Conservation (phyloP, 805 yeast species). For the Candida corydali region DNA sequence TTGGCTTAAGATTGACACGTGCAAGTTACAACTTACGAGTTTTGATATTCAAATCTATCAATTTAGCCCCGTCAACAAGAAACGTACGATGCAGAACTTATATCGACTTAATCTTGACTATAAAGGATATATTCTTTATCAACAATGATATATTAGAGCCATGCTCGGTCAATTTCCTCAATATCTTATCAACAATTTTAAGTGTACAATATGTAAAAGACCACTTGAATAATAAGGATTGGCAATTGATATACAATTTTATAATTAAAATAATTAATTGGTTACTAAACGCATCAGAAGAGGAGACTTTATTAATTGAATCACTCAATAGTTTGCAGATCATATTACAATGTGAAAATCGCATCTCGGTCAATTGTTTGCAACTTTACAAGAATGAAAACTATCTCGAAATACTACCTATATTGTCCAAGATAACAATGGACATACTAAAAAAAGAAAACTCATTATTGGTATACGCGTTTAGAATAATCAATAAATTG, state of each 20-base stretch:
- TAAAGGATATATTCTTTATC: conserved; percentile 17
- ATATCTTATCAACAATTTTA: conserved; percentile 17
- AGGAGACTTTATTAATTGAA: conserved; percentile 20
- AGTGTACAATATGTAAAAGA: conserved; percentile 22
- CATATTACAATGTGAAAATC: conserved; percentile 20
- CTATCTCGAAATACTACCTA: conserved; percentile 16
- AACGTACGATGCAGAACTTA: conserved; percentile 21
- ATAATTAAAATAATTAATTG: conserved; percentile 12
- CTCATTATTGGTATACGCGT: conserved; percentile 16
- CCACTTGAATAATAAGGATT: conserved; percentile 26
- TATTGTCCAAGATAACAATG: conserved; percentile 15
- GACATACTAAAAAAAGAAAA: conserved; percentile 22
- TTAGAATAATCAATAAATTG: conserved; percentile 45
- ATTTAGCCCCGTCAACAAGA: conserved; percentile 4
- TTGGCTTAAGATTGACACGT: conserved; percentile 24
- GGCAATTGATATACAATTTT: conserved; percentile 23
- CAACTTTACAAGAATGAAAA: conserved; percentile 14
- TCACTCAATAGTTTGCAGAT: conserved; percentile 15
- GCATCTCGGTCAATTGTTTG: conserved; percentile 15
- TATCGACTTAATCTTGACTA: conserved; percentile 13
- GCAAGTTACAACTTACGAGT: conserved; percentile 30
- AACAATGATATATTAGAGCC: conserved; percentile 16
- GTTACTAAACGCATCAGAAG: background rate
- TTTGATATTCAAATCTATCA: conserved; percentile 16
- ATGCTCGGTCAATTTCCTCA: conserved; percentile 22